Percentiles rank a stretch among this genome's conserved stretches.
phyloP scores from a whole-genome alignment of 495 filamentous ascomycete genomes.

The Penicillium soppii region DNA sequence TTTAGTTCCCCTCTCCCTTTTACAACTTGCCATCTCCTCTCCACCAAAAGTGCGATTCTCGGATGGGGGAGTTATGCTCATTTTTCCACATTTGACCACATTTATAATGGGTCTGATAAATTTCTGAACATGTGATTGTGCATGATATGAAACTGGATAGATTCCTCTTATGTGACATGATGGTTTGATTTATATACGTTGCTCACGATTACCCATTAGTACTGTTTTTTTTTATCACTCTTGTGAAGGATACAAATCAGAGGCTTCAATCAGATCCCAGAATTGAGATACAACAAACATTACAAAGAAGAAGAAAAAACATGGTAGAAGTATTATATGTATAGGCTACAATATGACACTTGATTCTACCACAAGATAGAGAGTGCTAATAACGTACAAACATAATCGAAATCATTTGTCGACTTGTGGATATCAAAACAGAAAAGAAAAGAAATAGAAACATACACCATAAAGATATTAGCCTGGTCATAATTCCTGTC shows the following conservation, averaged over 20 bases:
- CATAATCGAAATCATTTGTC: neutral
- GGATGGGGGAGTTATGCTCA: neutral
- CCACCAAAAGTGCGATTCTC: conserved; percentile 2
- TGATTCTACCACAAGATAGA: neutral
- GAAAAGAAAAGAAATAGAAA: neutral
- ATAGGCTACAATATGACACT: neutral
- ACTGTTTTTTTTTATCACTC: neutral
- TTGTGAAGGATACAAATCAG: neutral
- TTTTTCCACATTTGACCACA: neutral
- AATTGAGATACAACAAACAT: neutral
- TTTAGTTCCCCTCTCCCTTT: conserved; percentile 23
- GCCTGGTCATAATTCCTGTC: neutral
- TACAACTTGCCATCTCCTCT: neutral
- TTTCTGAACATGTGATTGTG: neutral
- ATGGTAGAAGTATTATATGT: neutral
- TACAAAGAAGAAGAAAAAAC: neutral
- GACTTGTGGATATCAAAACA: conserved; percentile 1
- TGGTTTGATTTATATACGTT: neutral
- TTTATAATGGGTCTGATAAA: neutral
- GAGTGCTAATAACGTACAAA: neutral
- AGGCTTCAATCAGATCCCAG: too few relatives aligned
- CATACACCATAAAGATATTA: neutral
- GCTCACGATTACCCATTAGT: conserved; percentile 1
- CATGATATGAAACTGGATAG: conserved; percentile 1
- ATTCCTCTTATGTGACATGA: conserved; percentile 10